phyloP scores from a whole-genome alignment of 164 flowering plant genomes.

The Litsea cubeba region DNA sequence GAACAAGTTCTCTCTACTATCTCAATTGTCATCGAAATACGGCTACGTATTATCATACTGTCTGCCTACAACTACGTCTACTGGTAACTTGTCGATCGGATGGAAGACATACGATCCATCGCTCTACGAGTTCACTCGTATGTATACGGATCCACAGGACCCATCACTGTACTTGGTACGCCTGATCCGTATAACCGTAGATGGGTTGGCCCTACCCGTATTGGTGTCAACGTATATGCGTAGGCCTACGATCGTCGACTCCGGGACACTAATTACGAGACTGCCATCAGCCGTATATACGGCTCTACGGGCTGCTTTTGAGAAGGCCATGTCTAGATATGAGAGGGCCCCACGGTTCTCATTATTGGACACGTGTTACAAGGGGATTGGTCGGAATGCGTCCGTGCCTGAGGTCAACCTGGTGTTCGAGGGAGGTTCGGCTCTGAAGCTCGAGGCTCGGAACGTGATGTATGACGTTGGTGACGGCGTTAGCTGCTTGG shows the following conservation, averaged over 20 bases:
- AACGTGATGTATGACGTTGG: conserved; percentile 12
- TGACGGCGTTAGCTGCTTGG: conserved; percentile 32
- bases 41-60: conserved; percentile 50
- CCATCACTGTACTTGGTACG: conserved; percentile 33
- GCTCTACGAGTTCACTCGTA: conserved; percentile 34
- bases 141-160: conserved; percentile 25
- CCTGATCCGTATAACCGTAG: conserved; percentile 26
- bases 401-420: conserved; percentile 27
- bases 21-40: conserved; percentile 30
- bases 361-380: conserved; percentile 44
- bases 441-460: conserved; percentile 17
- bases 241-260: conserved; percentile 41
- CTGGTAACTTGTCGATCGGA: conserved; percentile 34
- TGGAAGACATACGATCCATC: conserved; percentile 8
- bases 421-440: conserved; percentile 36
- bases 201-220: conserved; percentile 20
- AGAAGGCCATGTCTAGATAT: conserved; percentile 25
- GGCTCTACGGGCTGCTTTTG: conserved; percentile 28
- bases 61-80: conserved; percentile 29
- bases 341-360: conserved; percentile 22
- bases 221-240: conserved; percentile 7
- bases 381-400: conserved; percentile 10
- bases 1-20: conserved; percentile 33
- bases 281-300: conserved; percentile 30
- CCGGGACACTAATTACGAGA: conserved; percentile 53